These are phyloP conservation scores for Quercus alba DNA, from an alignment of 306 rosid genomes.

Conservation along the genomic window DNA sequence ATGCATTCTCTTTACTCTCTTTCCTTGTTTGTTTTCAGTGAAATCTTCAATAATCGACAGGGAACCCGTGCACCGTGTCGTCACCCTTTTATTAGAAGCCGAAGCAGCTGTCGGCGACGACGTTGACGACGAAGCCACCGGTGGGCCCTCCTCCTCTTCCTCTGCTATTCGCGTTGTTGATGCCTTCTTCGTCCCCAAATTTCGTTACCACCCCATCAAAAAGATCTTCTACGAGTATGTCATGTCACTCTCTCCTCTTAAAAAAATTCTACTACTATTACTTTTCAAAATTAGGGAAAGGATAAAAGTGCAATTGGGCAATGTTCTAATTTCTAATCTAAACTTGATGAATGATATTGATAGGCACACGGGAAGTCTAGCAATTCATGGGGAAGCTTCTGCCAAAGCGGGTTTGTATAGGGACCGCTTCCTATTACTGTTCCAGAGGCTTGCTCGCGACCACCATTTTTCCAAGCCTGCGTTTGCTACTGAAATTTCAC, in stretches of 20 bases:
- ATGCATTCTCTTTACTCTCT: background rate
- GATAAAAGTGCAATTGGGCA: too few species aligned
- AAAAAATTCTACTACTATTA: too few species aligned
- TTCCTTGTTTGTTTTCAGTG: constrained; percentile 41
- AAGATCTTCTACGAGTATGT: constrained; percentile 66
- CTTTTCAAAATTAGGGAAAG: too few species aligned
- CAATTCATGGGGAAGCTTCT: constrained; percentile 77
- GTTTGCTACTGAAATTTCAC: constrained; percentile 60
- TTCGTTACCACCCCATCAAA: constrained; percentile 62
- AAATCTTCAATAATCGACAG: constrained; percentile 62
- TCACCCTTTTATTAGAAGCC: constrained; percentile 43
- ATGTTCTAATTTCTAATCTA: too few species aligned
- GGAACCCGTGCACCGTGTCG: constrained; percentile 60
- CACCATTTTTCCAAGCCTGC: constrained; percentile 81
- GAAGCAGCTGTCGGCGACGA: constrained; percentile 32
- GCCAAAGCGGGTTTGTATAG: constrained; percentile 65
- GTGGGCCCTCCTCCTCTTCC: constrained; percentile 12
- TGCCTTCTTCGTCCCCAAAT: constrained; percentile 55
- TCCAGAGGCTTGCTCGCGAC: constrained; percentile 84
- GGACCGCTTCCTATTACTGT: constrained; percentile 73
- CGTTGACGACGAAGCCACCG: constrained; percentile 29
- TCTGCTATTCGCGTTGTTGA: constrained; percentile 51
- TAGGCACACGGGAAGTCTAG: constrained; percentile 59
- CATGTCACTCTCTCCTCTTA: background rate
- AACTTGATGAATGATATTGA: background rate